These are phyloP conservation scores for Paraphaeosphaeria sporulosa DNA, from an alignment of 2,329 filamentous ascomycete genomes.

Conservation along the genomic window DNA sequence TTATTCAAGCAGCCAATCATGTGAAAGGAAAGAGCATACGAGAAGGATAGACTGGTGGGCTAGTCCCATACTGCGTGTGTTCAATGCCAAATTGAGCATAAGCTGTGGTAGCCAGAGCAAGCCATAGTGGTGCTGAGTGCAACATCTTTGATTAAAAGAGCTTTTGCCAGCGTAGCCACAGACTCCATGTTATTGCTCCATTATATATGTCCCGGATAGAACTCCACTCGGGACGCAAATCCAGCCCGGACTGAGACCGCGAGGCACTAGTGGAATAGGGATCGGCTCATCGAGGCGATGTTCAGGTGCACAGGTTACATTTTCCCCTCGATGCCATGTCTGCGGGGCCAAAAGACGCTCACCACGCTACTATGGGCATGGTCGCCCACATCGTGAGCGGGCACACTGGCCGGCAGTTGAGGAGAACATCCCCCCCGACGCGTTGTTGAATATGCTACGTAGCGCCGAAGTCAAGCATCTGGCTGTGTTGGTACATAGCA, in stretches of 20 bases:
- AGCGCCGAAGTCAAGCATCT: background rate
- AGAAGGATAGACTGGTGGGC: slow-evolving; percentile 38
- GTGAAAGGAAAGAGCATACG: slow-evolving; percentile 21
- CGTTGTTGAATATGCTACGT: background rate
- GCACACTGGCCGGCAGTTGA: background rate
- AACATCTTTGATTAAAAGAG: slow-evolving; percentile 11
- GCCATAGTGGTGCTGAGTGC: slow-evolving; percentile 9
- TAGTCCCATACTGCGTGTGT: slow-evolving; percentile 36
- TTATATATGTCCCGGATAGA: background rate
- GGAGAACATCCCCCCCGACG: background rate
- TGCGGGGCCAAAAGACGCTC: background rate
- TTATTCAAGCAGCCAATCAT: background rate
- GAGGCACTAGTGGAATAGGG: background rate
- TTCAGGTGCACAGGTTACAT: background rate
- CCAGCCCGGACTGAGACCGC: background rate
- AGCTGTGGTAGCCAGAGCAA: slow-evolving; percentile 16
- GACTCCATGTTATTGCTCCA: background rate
- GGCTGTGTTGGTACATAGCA: background rate
- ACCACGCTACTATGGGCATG: background rate
- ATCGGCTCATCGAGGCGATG: background rate
- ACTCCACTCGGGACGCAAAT: background rate
- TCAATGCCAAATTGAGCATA: slow-evolving; percentile 29
- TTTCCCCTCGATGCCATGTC: background rate
- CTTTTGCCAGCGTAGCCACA: background rate
- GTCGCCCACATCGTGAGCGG: background rate